Evolutionary conservation across 805 yeast genomes (phyloP), one percentile per base, ranked within the genome.

Genomic region (Metschnikowia dekortorum): DNA sequence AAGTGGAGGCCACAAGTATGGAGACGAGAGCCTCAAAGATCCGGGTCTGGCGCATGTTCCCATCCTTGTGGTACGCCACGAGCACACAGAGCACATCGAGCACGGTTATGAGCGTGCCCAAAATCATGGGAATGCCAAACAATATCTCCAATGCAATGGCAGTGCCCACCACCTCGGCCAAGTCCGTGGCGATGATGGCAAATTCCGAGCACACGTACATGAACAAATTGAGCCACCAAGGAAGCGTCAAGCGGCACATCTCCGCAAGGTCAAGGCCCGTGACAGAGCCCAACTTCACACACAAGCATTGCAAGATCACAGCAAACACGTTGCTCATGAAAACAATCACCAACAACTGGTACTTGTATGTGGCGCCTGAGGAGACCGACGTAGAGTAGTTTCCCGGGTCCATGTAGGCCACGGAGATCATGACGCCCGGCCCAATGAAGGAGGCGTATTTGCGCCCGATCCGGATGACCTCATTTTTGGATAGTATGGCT

Each of bases 321-420:
- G 97, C 97, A 70, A 89, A 83, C 46, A 87, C 63, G 61, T 89
- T 90, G n/a, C 96, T 85, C 51, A 89, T 61, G 46, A 89, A 73
- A 3, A 89, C 78, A 31, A 85, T 77, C 65, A 88, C 87, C 46
- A 90, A 73, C 47, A 89, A 78, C 51, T 85, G 79, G 66, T 84
- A 90, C 62, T 83, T 80, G 60, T 83, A 87, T 49, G 82, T 76
- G 2, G 96, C 91, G 46, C 97, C 97, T 0, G 96, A 89, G 13
- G 88, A 79, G 1, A 90, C 96, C 13, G 94, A 89, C 0, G 96
- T 87, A 40, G 95, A 82, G 68, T 89, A 90, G 67, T 90, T 90
- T 39, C 97, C 97, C 1, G 97, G 96, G 64, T 90, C 97, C 76
- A 90, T 87, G 62, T 90, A 91, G 1, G 96, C 94, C 48, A 91